Percentiles rank a stretch among this genome's conserved stretches.
phyloP scores from a whole-genome alignment of 208 protist genomes.

The Balamuthia mandrillaris region DNA sequence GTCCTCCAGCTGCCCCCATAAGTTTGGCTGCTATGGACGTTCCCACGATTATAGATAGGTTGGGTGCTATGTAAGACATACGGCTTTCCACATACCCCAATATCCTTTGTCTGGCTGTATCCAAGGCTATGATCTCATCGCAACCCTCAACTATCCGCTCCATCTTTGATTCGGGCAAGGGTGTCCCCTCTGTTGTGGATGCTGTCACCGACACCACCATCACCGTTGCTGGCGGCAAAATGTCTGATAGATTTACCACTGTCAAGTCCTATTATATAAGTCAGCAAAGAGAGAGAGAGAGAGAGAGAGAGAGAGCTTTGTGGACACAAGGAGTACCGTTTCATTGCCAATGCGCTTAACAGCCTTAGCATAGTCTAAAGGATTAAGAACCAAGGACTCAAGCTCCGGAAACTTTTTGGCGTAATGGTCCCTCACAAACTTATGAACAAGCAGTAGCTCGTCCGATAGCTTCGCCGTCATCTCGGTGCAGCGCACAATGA shows the following conservation, averaged over 20 bases:
- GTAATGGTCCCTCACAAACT: conserved; percentile 64
- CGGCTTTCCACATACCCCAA: conserved; percentile 69
- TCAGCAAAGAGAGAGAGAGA: too few relatives aligned
- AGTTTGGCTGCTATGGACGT: conserved; percentile 64
- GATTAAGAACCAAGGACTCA: conserved; percentile 63
- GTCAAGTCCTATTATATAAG: conserved; percentile 61
- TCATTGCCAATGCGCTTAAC: conserved; percentile 60
- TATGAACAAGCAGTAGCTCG: conserved; percentile 66
- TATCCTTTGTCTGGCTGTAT: conserved; percentile 42
- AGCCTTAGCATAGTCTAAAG: conserved; percentile 72
- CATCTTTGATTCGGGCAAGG: conserved; percentile 48
- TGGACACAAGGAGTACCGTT: too few relatives aligned
- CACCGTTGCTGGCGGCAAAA: conserved; percentile 68
- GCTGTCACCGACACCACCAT: conserved; percentile 76
- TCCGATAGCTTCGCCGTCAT: conserved; percentile 60
- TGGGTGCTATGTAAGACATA: conserved; percentile 78
- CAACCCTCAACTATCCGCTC: conserved; percentile 49
- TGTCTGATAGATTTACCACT: conserved; percentile 57
- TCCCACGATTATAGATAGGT: conserved; percentile 64
- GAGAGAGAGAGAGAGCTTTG: too few relatives aligned
- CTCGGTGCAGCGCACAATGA: conserved; percentile 60
- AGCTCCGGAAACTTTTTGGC: conserved; percentile 73
- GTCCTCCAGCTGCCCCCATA: conserved; percentile 68
- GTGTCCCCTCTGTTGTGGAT: conserved; percentile 63
- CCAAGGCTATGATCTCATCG: conserved; percentile 60